Conservation (phyloP, 306 rosid species). For the Carpinus fangiana region DNA sequence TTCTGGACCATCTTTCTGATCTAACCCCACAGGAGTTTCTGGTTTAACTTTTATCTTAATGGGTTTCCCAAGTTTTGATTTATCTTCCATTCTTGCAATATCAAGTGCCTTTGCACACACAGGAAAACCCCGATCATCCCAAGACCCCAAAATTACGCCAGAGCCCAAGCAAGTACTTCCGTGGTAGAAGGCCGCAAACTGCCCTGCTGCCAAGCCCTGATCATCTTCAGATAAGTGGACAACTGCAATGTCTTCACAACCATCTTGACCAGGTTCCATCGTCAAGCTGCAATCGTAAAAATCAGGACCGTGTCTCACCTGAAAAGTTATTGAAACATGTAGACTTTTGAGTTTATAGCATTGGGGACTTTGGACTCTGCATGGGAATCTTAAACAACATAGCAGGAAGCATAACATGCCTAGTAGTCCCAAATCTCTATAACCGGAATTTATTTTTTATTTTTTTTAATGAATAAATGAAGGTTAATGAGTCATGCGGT, state of each 20-base stretch:
- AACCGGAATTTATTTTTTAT: no score
- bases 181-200: conserved; percentile 79
- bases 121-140: conserved; percentile 86
- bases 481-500: no score
- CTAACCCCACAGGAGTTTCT: conserved; percentile 37
- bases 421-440: no score
- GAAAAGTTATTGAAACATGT: conserved; percentile 31
- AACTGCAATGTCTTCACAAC: conserved; percentile 51
- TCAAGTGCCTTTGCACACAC: conserved; percentile 78
- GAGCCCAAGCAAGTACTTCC: conserved; percentile 87
- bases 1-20: conserved; percentile 31
- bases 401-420: background rate
- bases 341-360: conserved; percentile 2
- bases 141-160: conserved; percentile 83
- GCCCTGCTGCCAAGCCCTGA: conserved; percentile 98
- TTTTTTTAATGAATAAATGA: no score
- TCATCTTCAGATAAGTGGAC: conserved; percentile 74
- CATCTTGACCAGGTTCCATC: conserved; percentile 53
- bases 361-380: background rate
- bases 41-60: conserved; percentile 79
- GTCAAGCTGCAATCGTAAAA: conserved; percentile 62
- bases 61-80: conserved; percentile 86
- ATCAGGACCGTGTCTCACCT: conserved; percentile 96
- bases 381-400: background rate
- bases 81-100: conserved; percentile 75